A percentile compares a stretch with the other conserved stretches of the same genome.
phyloP scores from a whole-genome alignment of 768 basidiomycete species.

The Phlebiopsis gigantea region DNA sequence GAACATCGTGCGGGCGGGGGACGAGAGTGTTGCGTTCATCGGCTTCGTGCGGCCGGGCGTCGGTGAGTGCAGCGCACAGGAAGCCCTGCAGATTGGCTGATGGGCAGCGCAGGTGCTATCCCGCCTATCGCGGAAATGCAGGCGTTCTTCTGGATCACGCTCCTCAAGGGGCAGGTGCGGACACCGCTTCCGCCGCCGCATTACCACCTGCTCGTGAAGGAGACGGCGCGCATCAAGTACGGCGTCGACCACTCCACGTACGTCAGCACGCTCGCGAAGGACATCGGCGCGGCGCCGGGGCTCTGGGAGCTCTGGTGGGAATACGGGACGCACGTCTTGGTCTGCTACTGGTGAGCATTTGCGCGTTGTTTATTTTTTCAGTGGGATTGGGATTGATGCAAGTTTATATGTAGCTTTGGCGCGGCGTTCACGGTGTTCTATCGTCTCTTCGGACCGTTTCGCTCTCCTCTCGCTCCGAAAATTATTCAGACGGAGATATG shows the following conservation, averaged over 20 bases:
- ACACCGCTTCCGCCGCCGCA: constrained; percentile 39
- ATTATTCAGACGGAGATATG: constrained; percentile 52
- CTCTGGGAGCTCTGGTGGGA: constrained; percentile 41
- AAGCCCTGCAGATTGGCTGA: constrained; percentile 8
- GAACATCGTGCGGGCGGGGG: constrained; percentile 37
- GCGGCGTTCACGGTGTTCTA: constrained; percentile 58
- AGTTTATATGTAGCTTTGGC: constrained; percentile 39
- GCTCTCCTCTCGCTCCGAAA: constrained; percentile 32
- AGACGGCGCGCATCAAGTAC: constrained; percentile 50
- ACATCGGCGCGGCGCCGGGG: constrained; percentile 50
- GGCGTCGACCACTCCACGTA: constrained; percentile 56
- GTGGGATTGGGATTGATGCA: background rate
- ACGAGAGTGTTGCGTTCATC: constrained; percentile 46
- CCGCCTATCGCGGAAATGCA: constrained; percentile 60
- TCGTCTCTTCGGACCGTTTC: constrained; percentile 49
- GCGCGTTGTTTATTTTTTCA: background rate
- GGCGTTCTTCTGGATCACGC: constrained; percentile 49
- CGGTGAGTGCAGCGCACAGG: constrained; percentile 29
- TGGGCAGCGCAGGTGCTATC: constrained; percentile 39
- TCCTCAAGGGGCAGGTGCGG: constrained; percentile 38
- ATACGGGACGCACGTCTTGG: constrained; percentile 44
- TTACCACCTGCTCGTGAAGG: constrained; percentile 49
- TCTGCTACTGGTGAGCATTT: constrained; percentile 47
- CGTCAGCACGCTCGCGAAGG: constrained; percentile 51
- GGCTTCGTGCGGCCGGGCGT: constrained; percentile 56